phyloP scores from a whole-genome alignment of 75 land plant species.

The Isoetes taiwanensis region DNA sequence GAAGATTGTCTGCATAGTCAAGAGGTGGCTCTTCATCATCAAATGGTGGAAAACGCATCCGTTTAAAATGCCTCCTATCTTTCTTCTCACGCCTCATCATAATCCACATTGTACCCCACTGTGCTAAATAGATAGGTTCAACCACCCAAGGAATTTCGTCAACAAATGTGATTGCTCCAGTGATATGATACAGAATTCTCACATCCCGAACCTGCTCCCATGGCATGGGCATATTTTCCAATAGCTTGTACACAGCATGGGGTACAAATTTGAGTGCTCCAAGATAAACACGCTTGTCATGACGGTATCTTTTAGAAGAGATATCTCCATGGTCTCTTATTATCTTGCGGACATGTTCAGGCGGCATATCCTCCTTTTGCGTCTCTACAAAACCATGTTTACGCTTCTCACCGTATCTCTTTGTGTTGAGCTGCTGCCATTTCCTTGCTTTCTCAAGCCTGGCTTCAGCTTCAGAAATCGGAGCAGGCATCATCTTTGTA shows the following conservation, averaged over 20 bases:
- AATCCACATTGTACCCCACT: constrained; percentile 99
- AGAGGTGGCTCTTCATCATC: constrained; percentile 98
- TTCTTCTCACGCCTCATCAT: constrained; percentile 99
- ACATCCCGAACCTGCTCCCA: constrained; percentile 99
- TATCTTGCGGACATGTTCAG: constrained; percentile 95
- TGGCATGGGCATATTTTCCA: constrained; percentile 99
- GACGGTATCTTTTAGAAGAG: constrained; percentile 95
- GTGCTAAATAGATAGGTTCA: constrained; percentile 94
- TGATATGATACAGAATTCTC: constrained; percentile 84
- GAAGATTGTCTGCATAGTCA: constrained; percentile 91
- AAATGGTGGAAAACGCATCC: constrained; percentile 99
- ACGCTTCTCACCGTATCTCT: constrained; percentile 90
- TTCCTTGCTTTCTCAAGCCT: constrained; percentile 79
- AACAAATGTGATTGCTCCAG: constrained; percentile 97
- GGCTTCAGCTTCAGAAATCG: constrained; percentile 53
- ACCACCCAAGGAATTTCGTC: constrained; percentile 99
- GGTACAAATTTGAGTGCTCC: constrained; percentile 97
- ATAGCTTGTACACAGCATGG: constrained; percentile 97
- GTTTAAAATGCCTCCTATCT: constrained; percentile 88
- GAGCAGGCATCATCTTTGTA: too few relatives aligned
- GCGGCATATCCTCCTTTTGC: constrained; percentile 99
- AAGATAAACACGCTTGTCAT: constrained; percentile 95
- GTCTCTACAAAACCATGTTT: constrained; percentile 96
- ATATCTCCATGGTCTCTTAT: constrained; percentile 99
- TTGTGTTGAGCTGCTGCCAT: constrained; percentile 96